A percentile compares a stretch with the other conserved stretches of the same genome.
These are phyloP conservation scores for Xylaria sp. DNA, from an alignment of 2,329 filamentous ascomycete species.

Conservation along the genomic window DNA sequence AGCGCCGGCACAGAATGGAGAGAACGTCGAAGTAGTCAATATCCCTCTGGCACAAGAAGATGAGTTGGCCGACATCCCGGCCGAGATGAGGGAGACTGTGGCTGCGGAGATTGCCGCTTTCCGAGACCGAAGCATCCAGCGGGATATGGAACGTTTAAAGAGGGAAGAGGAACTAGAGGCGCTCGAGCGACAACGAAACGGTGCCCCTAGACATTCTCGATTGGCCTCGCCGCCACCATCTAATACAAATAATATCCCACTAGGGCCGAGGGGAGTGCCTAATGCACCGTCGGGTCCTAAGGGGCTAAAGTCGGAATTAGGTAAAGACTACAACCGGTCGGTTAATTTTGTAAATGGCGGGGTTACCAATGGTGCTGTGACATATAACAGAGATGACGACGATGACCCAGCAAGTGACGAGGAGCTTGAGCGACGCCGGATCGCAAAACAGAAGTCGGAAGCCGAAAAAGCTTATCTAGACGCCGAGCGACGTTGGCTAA, in stretches of 20 bases:
- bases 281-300: slow-evolving; percentile 77
- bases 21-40: slow-evolving; percentile 85
- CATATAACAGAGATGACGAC: slow-evolving; percentile 78
- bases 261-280: slow-evolving; percentile 76
- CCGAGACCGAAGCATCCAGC: slow-evolving; percentile 86
- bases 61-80: slow-evolving; percentile 93
- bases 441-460: slow-evolving; percentile 78
- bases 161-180: slow-evolving; percentile 94
- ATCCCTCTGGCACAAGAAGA: slow-evolving; percentile 90
- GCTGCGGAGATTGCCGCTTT: slow-evolving; percentile 95
- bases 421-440: slow-evolving; percentile 79
- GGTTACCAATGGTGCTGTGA: slow-evolving; percentile 67
- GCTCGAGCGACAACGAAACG: slow-evolving; percentile 80
- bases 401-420: slow-evolving; percentile 89
- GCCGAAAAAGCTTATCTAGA: slow-evolving; percentile 84
- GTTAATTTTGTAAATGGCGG: slow-evolving; percentile 86
- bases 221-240: slow-evolving; percentile 77
- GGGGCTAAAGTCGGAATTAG: slow-evolving; percentile 64
- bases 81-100: slow-evolving; percentile 95
- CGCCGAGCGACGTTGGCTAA: slow-evolving; percentile 89
- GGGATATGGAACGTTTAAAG: slow-evolving; percentile 87
- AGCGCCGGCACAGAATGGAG: slow-evolving; percentile 63
- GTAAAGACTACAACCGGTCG: slow-evolving; percentile 63
- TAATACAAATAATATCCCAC: slow-evolving; percentile 76
- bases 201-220: slow-evolving; percentile 70